Base-by-base conservation (phyloP, 169 alveolate species). In the Plasmodium relictum region DNA sequence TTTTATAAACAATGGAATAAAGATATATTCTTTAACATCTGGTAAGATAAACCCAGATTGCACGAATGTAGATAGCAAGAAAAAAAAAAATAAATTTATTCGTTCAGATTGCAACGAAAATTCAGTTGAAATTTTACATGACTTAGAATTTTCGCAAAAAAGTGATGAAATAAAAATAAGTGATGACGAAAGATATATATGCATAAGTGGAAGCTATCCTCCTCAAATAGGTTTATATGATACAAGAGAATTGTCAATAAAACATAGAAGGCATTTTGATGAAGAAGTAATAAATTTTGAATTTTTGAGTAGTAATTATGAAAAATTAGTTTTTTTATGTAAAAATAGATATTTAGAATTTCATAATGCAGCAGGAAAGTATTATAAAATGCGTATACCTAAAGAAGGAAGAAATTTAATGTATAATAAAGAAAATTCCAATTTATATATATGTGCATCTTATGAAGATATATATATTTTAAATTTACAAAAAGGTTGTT, bases 161-260 rank as follows among this genome's bases (percentile, higher is more conserved):
- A 92, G 96, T 86, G 91, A 89, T 59, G 88, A 92, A 7, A 90
- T 94, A n/a, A 91, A 78, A 58, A 63, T 94, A 26, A 92, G 95
- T 37, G 95, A 94, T 3, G 96, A 94, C 37, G 86, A 69, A 3
- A 86, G 93, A 61, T 94, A 94, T 37, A 56, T 94, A 22, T 73
- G 93, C 16, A 93, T 94, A 44, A 92, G 94, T 16, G 96, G 96
- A 8, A 86, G 85, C 50, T 94, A 94, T 42, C 96, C 96, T 0
- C 96, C 96, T 9, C 96, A 94, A 74, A 88, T 94, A 12, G 96
- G 95, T 14, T 65, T 94, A 14, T 94, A 92, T 73, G 96, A 94
- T 41, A 94, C 96, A 4, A 59, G 59, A 22, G 96, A 94, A 56
- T 74, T 94, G 50, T 87, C 94, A 1, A 69, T 94, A 86, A 94